phyloP scores from a whole-genome alignment of 169 alveolate species.

The Cryptosporidium parvum region DNA sequence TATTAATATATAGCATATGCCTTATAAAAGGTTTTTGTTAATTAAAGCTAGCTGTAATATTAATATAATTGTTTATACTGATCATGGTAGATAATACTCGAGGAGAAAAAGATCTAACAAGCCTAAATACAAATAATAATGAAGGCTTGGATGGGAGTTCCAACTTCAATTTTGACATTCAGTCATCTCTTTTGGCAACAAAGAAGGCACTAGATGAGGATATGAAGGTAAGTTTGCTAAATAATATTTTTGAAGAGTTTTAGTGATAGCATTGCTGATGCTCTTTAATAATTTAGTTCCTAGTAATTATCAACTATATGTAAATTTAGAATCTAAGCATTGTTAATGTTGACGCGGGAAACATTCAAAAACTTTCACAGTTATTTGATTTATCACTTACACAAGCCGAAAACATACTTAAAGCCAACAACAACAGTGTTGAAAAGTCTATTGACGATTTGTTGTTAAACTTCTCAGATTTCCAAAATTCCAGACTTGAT shows the following conservation, averaged over 20 bases:
- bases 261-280: too few relatives aligned
- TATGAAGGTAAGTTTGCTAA: conserved; percentile 55
- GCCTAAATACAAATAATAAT: conserved; percentile 9
- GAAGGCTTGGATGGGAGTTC: conserved; percentile 19
- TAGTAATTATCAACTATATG: background rate
- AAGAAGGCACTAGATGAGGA: conserved; percentile 66
- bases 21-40: background rate
- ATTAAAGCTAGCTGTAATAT: background rate
- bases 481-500: conserved; percentile 7
- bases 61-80: background rate
- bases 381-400: conserved; percentile 15
- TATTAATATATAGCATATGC: too few relatives aligned
- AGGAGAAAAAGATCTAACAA: conserved; percentile 42
- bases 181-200: conserved; percentile 37
- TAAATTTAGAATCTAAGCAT: conserved; percentile 35
- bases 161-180: conserved; percentile 10
- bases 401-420: conserved; percentile 40
- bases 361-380: conserved; percentile 33
- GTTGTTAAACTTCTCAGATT: conserved; percentile 42
- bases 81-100: background rate
- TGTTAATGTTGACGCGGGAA: conserved; percentile 17
- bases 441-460: conserved; percentile 12
- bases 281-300: background rate
- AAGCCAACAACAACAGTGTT: conserved; percentile 10
- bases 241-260: background rate